These are phyloP conservation scores for Discostella stelligeroides DNA, from an alignment of 108 stramenopile species.

Conservation along the genomic window DNA sequence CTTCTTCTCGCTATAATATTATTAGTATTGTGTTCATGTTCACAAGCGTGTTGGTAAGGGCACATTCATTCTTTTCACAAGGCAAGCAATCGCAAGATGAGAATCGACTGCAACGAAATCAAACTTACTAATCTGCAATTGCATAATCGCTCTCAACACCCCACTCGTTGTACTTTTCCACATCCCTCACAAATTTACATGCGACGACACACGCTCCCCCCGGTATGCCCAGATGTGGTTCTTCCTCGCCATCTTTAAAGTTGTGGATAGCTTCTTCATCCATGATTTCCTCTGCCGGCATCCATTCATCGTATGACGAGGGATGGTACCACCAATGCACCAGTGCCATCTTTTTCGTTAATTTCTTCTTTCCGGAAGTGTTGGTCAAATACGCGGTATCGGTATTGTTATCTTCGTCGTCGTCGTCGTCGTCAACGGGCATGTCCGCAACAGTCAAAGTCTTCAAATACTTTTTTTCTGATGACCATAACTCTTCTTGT, in stretches of 20 bases:
- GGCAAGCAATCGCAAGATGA: too few species aligned
- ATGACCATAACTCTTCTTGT: slow-evolving; percentile 27
- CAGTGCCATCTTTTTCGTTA: slow-evolving; percentile 26
- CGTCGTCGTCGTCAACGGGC: slow-evolving; percentile 14
- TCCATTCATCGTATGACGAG: slow-evolving; percentile 53
- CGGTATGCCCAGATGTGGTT: slow-evolving; percentile 1
- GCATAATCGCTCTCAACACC: slow-evolving; percentile 53
- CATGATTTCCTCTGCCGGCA: slow-evolving; percentile 42
- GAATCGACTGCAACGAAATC: background rate
- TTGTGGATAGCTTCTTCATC: slow-evolving; percentile 9
- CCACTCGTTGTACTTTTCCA: slow-evolving; percentile 55
- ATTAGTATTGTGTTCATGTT: background rate
- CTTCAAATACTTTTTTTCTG: slow-evolving; percentile 44
- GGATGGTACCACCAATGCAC: slow-evolving; percentile 60
- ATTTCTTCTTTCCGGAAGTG: background rate
- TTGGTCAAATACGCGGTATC: background rate
- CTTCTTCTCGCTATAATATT: slow-evolving; percentile 29
- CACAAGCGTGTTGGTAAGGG: background rate
- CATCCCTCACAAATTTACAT: slow-evolving; percentile 55
- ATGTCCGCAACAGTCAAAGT: slow-evolving; percentile 39
- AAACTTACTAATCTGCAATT: slow-evolving; percentile 46
- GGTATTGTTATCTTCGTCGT: background rate
- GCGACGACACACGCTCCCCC: slow-evolving; percentile 42
- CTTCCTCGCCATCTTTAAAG: background rate
- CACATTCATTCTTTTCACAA: too few species aligned